Percentiles rank a stretch among this genome's conserved stretches.
Evolutionary conservation across 495 filamentous ascomycete genomes (phyloP).

Genomic region (Hyaloscypha hepaticicola): DNA sequence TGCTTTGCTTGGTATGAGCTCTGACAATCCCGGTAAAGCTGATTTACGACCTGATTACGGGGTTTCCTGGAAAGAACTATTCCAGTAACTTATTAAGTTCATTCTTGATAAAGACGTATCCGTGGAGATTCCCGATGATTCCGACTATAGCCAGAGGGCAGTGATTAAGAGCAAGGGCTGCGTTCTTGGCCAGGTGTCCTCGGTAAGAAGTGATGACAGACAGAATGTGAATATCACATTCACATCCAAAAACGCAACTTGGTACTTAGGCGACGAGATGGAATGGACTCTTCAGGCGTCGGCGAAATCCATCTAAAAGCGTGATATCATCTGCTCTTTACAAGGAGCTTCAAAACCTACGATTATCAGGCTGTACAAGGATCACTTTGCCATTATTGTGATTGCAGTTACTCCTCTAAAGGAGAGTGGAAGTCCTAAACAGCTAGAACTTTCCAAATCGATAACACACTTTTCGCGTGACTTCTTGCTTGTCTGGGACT

Average conservation of each 20-base stretch:
- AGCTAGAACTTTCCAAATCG: conserved; percentile 16
- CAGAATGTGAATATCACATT: conserved; percentile 27
- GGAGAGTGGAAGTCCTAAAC: conserved; percentile 6
- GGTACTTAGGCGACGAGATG: background rate
- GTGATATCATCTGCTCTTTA: conserved; percentile 34
- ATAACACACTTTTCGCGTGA: conserved; percentile 23
- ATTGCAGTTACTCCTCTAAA: conserved; percentile 26
- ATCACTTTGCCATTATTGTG: conserved; percentile 31
- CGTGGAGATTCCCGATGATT: background rate
- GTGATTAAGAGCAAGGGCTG: conserved; percentile 9
- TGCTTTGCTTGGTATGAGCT: conserved; percentile 4
- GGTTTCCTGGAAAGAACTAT: background rate
- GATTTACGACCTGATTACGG: background rate
- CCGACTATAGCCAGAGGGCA: background rate
- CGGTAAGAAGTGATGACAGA: conserved; percentile 13
- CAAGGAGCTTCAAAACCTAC: conserved; percentile 31
- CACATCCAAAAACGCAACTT: conserved; percentile 22
- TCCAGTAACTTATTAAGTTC: background rate
- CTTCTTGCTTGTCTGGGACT: conserved; percentile 33
- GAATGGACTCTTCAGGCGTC: conserved; percentile 23
- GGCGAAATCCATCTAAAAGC: conserved; percentile 24
- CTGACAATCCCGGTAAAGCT: background rate
- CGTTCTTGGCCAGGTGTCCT: conserved; percentile 10
- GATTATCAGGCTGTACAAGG: conserved; percentile 29
- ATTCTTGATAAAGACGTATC: background rate